Conservation (phyloP, 768 basidiomycete species). For the Serendipita vermifera region DNA sequence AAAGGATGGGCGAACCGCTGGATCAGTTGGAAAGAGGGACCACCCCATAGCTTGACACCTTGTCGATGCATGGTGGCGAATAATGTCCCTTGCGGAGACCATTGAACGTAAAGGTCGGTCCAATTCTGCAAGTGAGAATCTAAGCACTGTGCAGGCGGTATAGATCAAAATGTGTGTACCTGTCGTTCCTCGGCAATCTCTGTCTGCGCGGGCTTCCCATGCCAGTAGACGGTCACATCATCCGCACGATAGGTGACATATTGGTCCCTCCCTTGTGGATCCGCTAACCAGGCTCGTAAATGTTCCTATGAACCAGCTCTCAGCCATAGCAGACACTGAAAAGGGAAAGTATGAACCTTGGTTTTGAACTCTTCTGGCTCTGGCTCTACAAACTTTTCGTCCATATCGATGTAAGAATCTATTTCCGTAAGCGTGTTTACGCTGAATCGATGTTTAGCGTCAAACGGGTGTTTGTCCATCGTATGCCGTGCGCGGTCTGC, state of each 20-base stretch:
- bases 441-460: constrained; percentile 71
- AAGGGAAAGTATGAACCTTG: constrained; percentile 36
- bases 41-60: constrained; percentile 94
- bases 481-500: constrained; percentile 51
- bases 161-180: constrained; percentile 32
- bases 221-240: constrained; percentile 84
- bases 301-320: constrained; percentile 53
- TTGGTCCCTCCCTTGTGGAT: constrained; percentile 87
- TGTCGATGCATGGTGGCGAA: constrained; percentile 88
- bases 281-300: constrained; percentile 87
- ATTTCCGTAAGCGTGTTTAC: constrained; percentile 84
- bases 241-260: constrained; percentile 89
- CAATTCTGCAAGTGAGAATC: constrained; percentile 47
- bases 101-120: constrained; percentile 93
- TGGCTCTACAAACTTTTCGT: constrained; percentile 69
- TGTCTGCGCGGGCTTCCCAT: constrained; percentile 77
- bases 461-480: constrained; percentile 73
- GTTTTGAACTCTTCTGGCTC: constrained; percentile 57
- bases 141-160: constrained; percentile 10
- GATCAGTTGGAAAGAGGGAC: constrained; percentile 74
- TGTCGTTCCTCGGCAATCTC: constrained; percentile 64
- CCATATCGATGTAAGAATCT: constrained; percentile 63
- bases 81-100: constrained; percentile 95
- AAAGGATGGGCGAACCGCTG: constrained; percentile 91
- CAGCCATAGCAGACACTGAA: background rate